Conservation (phyloP, 75 land plant species). For the Ceratopteris richardii region DNA sequence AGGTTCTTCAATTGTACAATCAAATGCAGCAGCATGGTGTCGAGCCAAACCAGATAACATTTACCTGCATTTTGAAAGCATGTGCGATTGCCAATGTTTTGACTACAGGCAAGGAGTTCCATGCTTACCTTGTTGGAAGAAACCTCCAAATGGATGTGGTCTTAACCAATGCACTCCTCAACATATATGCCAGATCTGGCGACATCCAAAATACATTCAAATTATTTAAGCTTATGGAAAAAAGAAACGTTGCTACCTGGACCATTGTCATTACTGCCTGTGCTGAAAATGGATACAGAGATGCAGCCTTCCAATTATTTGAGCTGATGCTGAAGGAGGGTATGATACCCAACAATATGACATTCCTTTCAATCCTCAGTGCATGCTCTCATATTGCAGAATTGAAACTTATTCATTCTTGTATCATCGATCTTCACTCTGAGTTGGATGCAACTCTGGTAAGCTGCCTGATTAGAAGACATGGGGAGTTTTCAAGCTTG, state of each 20-base stretch:
- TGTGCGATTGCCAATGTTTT: slow-evolving; percentile 4
- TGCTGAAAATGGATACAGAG: slow-evolving; percentile 8
- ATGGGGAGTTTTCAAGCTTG: too few relatives aligned
- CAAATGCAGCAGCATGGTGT: slow-evolving; percentile 22
- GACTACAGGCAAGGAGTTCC: slow-evolving; percentile 7
- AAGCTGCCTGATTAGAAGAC: too few relatives aligned
- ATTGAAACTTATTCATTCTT: background rate
- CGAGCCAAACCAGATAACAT: slow-evolving; percentile 32
- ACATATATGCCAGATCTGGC: slow-evolving; percentile 17
- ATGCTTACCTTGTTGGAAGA: background rate
- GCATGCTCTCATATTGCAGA: slow-evolving; percentile 10
- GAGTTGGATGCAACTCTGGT: too few relatives aligned
- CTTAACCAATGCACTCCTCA: slow-evolving; percentile 10
- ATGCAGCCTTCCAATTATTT: slow-evolving; percentile 1
- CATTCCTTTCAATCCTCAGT: slow-evolving; percentile 5
- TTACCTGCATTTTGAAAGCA: slow-evolving; percentile 37
- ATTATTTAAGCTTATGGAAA: background rate
- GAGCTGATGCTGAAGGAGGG: slow-evolving; percentile 4
- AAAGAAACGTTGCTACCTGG: slow-evolving; percentile 14
- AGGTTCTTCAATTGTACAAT: slow-evolving; percentile 13
- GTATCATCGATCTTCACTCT: too few relatives aligned
- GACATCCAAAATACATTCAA: slow-evolving; percentile 4
- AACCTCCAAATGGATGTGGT: slow-evolving; percentile 6
- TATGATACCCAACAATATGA: slow-evolving; percentile 2
- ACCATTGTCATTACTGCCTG: slow-evolving; percentile 13